These are phyloP conservation scores for Clohesyomyces aquaticus DNA, from an alignment of 495 filamentous ascomycete genomes.

Conservation along the genomic window DNA sequence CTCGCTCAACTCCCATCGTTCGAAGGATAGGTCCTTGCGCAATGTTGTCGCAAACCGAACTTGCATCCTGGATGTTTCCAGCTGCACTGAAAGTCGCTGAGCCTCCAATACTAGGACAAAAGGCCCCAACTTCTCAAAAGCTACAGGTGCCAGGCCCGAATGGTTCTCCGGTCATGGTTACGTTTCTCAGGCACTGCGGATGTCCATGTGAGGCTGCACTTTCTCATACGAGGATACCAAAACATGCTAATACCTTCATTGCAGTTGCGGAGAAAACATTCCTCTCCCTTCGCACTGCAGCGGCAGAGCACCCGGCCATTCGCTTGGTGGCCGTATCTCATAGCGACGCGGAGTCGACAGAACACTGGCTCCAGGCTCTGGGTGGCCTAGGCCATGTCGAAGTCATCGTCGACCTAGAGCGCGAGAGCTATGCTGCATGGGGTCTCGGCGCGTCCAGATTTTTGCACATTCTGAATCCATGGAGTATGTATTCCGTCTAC, in stretches of 20 bases:
- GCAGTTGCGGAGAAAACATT: constrained; percentile 66
- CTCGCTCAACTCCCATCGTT: not conserved
- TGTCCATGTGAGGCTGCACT: constrained; percentile 54
- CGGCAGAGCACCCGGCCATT: constrained; percentile 53
- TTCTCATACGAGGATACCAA: not conserved
- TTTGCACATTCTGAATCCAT: constrained; percentile 57
- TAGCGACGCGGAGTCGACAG: constrained; percentile 54
- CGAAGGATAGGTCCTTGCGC: not conserved
- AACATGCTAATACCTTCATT: constrained; percentile 5
- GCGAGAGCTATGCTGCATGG: constrained; percentile 58
- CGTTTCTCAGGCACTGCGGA: constrained; percentile 65
- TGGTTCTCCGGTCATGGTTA: constrained; percentile 56
- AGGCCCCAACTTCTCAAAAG: constrained; percentile 54
- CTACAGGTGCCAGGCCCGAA: constrained; percentile 51
- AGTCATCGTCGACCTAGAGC: constrained; percentile 58
- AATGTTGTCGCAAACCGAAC: constrained; percentile 27
- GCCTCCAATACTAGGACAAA: constrained; percentile 28
- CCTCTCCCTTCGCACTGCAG: constrained; percentile 51
- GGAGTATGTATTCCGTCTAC: constrained; percentile 53
- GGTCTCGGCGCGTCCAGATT: constrained; percentile 57
- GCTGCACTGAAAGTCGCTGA: constrained; percentile 3
- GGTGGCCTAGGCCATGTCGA: constrained; percentile 56
- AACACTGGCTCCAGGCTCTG: constrained; percentile 57
- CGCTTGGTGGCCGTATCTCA: constrained; percentile 64
- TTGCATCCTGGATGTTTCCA: constrained; percentile 25